phyloP scores from a whole-genome alignment of 139 green algal species.

The Volvox reticuliferus region DNA sequence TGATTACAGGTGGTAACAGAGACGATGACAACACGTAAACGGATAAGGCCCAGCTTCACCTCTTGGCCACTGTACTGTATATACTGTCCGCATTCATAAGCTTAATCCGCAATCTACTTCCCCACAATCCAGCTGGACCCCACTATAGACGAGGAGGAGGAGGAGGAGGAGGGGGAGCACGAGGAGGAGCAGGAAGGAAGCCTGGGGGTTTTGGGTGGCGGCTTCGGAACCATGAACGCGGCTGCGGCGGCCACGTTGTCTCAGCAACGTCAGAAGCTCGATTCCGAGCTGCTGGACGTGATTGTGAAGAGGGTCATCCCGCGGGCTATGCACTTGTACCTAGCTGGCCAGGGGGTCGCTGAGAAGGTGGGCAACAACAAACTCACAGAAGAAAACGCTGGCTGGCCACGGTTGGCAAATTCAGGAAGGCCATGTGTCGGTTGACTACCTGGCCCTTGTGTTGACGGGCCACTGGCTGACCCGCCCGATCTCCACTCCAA shows the following conservation, averaged over 20 bases:
- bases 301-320: conserved; percentile 47
- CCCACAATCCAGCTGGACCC: conserved; percentile 9
- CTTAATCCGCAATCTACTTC: not conserved
- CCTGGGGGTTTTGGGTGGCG: not conserved
- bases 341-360: not conserved
- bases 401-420: too few species aligned
- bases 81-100: too few species aligned
- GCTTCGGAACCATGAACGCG: not conserved
- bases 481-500: too few species aligned
- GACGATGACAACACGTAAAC: too few species aligned
- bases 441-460: too few species aligned
- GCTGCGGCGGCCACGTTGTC: not conserved
- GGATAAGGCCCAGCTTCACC: too few species aligned
- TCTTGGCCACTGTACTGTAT: too few species aligned
- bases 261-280: not conserved
- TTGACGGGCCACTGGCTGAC: too few species aligned
- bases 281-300: conserved; percentile 18
- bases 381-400: too few species aligned
- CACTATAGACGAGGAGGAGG: not conserved
- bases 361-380: too few species aligned
- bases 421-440: too few species aligned
- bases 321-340: conserved; percentile 43
- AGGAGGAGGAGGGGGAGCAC: conserved; percentile 20
- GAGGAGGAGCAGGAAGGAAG: not conserved
- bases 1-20: too few species aligned